phyloP scores from a whole-genome alignment of 768 basidiomycete species.

The Strobilomyces dryophilus region DNA sequence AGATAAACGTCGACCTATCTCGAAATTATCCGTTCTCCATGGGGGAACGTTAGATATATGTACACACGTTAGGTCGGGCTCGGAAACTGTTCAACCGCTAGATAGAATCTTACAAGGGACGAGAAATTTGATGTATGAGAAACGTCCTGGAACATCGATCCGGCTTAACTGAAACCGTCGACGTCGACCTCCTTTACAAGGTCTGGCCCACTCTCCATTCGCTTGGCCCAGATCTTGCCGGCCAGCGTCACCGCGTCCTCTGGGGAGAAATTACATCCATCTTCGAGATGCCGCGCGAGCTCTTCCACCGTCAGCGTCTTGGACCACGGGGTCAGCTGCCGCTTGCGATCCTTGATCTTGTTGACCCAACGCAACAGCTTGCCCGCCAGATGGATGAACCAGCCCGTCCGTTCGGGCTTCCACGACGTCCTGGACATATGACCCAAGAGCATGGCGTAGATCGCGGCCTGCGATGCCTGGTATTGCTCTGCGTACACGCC shows the following conservation, averaged over 20 bases:
- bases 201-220: slow-evolving; percentile 1
- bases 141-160: not conserved
- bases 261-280: slow-evolving; percentile 9
- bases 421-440: slow-evolving; percentile 19
- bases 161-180: not conserved
- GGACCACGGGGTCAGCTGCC: not conserved
- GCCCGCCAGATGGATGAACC: slow-evolving; percentile 22
- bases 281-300: slow-evolving; percentile 12
- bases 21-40: too few relatives aligned
- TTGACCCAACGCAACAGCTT: slow-evolving; percentile 18
- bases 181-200: slow-evolving; percentile 6
- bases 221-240: slow-evolving; percentile 15
- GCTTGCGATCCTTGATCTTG: slow-evolving; percentile 5
- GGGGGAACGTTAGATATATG: too few relatives aligned
- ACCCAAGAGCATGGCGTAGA: slow-evolving; percentile 18
- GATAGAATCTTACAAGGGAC: not conserved
- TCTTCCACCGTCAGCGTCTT: slow-evolving; percentile 13
- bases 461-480: slow-evolving; percentile 26
- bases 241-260: slow-evolving; percentile 17
- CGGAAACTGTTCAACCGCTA: not conserved
- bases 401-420: slow-evolving; percentile 14
- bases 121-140: not conserved
- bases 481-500: slow-evolving; percentile 27
- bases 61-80: too few relatives aligned
- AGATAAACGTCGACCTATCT: too few relatives aligned